These are phyloP conservation scores for Neurospora sp. DNA, from an alignment of 495 filamentous ascomycete species.

Conservation along the genomic window DNA sequence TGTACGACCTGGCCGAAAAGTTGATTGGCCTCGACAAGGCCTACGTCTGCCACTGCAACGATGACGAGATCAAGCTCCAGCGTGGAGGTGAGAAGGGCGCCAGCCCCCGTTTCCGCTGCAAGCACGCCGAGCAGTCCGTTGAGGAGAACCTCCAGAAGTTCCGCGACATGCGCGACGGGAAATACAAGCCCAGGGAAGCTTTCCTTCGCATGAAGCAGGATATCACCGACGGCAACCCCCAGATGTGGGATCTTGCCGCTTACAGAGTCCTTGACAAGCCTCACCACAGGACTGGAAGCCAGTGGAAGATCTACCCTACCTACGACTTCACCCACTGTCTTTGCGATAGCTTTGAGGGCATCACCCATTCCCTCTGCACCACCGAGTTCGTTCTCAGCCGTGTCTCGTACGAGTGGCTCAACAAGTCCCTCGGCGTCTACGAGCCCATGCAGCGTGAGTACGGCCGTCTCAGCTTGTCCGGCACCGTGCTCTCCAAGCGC, in stretches of 20 bases:
- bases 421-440: conserved; percentile 59
- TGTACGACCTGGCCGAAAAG: conserved; percentile 84
- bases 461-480: conserved; percentile 69
- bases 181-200: conserved; percentile 79
- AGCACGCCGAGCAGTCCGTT: conserved; percentile 61
- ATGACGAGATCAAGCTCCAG: conserved; percentile 72
- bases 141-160: conserved; percentile 78
- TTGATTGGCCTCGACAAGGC: conserved; percentile 66
- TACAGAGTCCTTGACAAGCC: conserved; percentile 64
- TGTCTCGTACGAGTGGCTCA: conserved; percentile 82
- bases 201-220: conserved; percentile 90
- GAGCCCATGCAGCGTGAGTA: conserved; percentile 77
- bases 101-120: conserved; percentile 63
- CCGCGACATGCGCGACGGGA: conserved; percentile 80
- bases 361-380: conserved; percentile 84
- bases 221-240: conserved; percentile 49
- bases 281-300: conserved; percentile 62
- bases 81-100: conserved; percentile 64
- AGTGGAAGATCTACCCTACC: conserved; percentile 82
- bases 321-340: conserved; percentile 89
- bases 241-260: conserved; percentile 69
- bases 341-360: conserved; percentile 80
- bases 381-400: conserved; percentile 71
- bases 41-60: conserved; percentile 52
- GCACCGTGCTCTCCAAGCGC: conserved; percentile 76